Evolutionary conservation across 768 basidiomycete species (phyloP), one percentile per base, ranked within the genome.

Genomic region (Amylocystis lapponica): DNA sequence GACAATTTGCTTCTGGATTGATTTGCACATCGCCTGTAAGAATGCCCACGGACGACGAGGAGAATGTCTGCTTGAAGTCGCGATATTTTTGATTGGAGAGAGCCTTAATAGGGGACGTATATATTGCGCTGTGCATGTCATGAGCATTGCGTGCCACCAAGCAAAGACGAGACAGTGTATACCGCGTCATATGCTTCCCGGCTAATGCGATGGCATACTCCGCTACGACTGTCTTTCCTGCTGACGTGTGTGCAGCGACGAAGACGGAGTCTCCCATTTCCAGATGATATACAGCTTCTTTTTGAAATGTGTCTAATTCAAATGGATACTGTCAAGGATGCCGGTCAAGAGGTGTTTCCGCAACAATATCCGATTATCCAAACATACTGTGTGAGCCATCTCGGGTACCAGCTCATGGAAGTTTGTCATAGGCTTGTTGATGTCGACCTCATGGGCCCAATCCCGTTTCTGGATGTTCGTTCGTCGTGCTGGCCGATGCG

Each of bases 181-280:
- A 92, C 94, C 92, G 77, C n/a, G 96, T 99, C 93, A 99, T 96
- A 66, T 99, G 96, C 58, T 93, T 94, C 52, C 84, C 87, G 4
- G 96, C 95, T 8, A 99, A 73, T 4, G 94, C 89, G 54, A 99
- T 98, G 2, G 96, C 96, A 62, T 98, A 99, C 59, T 99, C 96
- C 0, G 96, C 96, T 7, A 99, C 96, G 14, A 98, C 96, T 2
- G 96, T 99, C 66, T 99, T 99, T 26, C 96, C 96, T 13, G 96
- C 96, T n/a, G 90, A 94, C 3, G 96, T 99, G 66, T 99, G 96
- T 5, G 96, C 96, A 12, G 96, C 96, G n/a, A 99, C 94, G 60
- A 99, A 99, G 14, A 99, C 95, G 11, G 92, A 95, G 52, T 99
- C 90, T 8, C 94, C 96, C 72, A 88, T 81, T 63, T 99, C 96